Percentiles rank a stretch among this genome's conserved stretches.
phyloP scores from a whole-genome alignment of 78 protist genomes.

The Dictyostelium brefeldianum region DNA sequence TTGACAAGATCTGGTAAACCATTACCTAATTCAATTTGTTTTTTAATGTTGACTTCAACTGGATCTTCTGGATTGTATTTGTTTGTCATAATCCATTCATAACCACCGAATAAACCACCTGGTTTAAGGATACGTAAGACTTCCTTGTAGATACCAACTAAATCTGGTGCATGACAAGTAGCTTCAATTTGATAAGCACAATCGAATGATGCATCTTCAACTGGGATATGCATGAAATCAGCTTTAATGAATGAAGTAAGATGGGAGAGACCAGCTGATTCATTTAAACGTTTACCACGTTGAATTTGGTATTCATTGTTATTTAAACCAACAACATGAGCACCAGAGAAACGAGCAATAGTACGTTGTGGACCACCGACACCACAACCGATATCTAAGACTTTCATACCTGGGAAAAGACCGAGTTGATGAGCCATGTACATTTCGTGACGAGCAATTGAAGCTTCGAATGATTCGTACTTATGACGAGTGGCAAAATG shows the following conservation, averaged over 20 bases:
- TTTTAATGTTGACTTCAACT: conserved; percentile 83
- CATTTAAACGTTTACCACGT: conserved; percentile 56
- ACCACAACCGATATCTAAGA: conserved; percentile 97
- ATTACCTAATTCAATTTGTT: conserved; percentile 90
- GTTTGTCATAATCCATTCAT: conserved; percentile 94
- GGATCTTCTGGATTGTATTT: conserved; percentile 85
- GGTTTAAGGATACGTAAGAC: conserved; percentile 92
- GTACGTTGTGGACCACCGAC: conserved; percentile 96
- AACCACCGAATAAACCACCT: conserved; percentile 90
- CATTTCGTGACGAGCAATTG: conserved; percentile 93
- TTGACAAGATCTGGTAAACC: conserved; percentile 90
- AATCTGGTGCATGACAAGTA: conserved; percentile 94
- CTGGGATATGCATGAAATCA: conserved; percentile 91
- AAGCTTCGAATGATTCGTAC: conserved; percentile 85
- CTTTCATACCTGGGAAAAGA: conserved; percentile 83
- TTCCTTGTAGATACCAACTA: conserved; percentile 81
- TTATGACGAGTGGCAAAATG: conserved; percentile 91
- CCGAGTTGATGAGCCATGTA: conserved; percentile 87
- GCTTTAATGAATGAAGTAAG: conserved; percentile 75
- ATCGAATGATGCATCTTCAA: conserved; percentile 89
- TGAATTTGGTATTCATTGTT: conserved; percentile 93
- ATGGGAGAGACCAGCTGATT: conserved; percentile 68
- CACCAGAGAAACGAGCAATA: conserved; percentile 93
- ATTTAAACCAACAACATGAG: conserved; percentile 91
- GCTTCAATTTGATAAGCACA: conserved; percentile 93